Evolutionary conservation across 2,329 filamentous ascomycete species (phyloP).

Genomic region (Fusarium zealandicum): DNA sequence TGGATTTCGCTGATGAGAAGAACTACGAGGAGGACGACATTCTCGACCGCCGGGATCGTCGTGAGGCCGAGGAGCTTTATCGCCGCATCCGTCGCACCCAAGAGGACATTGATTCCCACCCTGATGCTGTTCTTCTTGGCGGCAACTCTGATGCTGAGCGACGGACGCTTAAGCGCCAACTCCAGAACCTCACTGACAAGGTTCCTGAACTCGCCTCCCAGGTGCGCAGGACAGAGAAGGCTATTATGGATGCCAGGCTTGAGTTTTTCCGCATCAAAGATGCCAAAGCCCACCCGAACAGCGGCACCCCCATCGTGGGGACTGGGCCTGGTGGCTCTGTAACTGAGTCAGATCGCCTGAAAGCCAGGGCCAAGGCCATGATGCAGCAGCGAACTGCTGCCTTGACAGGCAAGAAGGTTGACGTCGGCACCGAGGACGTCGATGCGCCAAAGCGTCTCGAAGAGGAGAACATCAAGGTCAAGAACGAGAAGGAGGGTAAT

Average conservation of each 20-base stretch:
- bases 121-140: constrained; percentile 72
- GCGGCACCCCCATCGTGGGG: constrained; percentile 81
- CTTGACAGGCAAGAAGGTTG: constrained; percentile 82
- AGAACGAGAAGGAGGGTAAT: constrained; percentile 89
- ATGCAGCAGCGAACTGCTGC: constrained; percentile 98
- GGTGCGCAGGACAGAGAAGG: constrained; percentile 87
- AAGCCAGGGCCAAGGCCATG: constrained; percentile 94
- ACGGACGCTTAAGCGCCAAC: constrained; percentile 83
- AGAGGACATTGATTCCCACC: constrained; percentile 92
- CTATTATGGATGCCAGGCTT: constrained; percentile 88
- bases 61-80: constrained; percentile 93
- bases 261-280: constrained; percentile 94
- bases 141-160: constrained; percentile 89
- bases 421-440: constrained; percentile 72
- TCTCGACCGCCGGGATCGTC: constrained; percentile 86
- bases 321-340: constrained; percentile 90
- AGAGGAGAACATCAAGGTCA: constrained; percentile 82
- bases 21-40: constrained; percentile 89
- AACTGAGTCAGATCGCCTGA: constrained; percentile 92
- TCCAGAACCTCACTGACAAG: constrained; percentile 87
- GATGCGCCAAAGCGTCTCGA: constrained; percentile 86
- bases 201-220: constrained; percentile 92
- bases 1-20: constrained; percentile 95
- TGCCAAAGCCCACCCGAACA: constrained; percentile 87
- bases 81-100: constrained; percentile 89